These are phyloP conservation scores for Penicillium sp. DNA, from an alignment of 2,329 filamentous ascomycete genomes.

Conservation along the genomic window DNA sequence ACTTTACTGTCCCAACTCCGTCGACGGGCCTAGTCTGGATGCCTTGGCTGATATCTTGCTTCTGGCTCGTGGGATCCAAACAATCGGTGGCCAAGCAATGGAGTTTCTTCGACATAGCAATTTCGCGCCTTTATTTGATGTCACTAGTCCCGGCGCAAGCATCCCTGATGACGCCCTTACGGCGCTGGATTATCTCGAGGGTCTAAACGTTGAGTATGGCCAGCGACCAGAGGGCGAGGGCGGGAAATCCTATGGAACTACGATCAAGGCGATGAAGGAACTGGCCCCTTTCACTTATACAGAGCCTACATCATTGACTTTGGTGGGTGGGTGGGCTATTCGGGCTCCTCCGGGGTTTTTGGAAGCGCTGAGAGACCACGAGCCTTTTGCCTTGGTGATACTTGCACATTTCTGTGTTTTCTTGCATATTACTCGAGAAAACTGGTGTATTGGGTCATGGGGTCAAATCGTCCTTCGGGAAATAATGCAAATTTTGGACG, in stretches of 20 bases:
- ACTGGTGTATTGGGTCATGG: slow-evolving; percentile 24
- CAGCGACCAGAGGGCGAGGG: background rate
- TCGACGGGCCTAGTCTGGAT: slow-evolving; percentile 10
- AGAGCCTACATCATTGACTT: slow-evolving; percentile 21
- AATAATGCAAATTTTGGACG: slow-evolving; percentile 12
- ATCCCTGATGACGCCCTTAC: slow-evolving; percentile 1
- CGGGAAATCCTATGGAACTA: background rate
- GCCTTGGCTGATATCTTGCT: slow-evolving; percentile 13
- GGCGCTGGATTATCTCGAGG: slow-evolving; percentile 8
- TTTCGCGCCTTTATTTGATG: slow-evolving; percentile 12
- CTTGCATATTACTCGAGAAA: slow-evolving; percentile 17
- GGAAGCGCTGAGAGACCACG: slow-evolving; percentile 8
- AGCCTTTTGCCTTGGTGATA: slow-evolving; percentile 23
- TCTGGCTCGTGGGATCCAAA: slow-evolving; percentile 16
- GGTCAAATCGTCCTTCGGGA: slow-evolving; percentile 18
- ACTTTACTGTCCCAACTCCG: slow-evolving; percentile 4
- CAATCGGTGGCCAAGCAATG: slow-evolving; percentile 1
- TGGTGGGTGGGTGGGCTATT: slow-evolving; percentile 26
- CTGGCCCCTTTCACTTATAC: slow-evolving; percentile 15
- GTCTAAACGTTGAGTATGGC: slow-evolving; percentile 3
- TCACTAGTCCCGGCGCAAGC: background rate
- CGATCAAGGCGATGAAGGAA: slow-evolving; percentile 11
- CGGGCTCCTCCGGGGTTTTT: slow-evolving; percentile 12
- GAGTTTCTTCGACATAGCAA: slow-evolving; percentile 12
- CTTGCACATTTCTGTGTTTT: slow-evolving; percentile 26